These are phyloP conservation scores for Eimeria necatrix DNA, from an alignment of 169 alveolate species.

Conservation along the genomic window DNA sequence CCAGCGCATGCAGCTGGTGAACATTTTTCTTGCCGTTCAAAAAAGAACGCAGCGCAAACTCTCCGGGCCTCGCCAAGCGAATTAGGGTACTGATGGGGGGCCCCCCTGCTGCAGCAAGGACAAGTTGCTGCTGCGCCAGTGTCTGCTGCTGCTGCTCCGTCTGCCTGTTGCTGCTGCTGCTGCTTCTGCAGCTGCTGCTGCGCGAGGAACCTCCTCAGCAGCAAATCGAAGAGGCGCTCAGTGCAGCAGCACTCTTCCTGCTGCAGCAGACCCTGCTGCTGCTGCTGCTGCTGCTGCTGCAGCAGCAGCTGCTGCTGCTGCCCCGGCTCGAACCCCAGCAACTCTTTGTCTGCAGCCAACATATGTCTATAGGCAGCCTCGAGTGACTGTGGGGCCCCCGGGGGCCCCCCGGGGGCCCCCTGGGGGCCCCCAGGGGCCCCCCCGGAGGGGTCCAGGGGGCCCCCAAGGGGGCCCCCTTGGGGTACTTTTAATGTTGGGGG, in stretches of 20 bases:
- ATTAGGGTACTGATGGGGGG: neutral
- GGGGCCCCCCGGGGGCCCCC: no score
- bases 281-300: constrained; percentile 44
- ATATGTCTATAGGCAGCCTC: neutral
- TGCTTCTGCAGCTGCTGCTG: neutral
- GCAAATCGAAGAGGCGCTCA: neutral
- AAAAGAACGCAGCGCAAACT: constrained; percentile 57
- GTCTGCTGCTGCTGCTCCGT: neutral
- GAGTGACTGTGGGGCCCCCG: no score
- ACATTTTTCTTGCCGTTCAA: constrained; percentile 53
- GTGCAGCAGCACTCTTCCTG: neutral
- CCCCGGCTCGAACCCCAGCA: neutral
- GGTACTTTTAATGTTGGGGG: neutral
- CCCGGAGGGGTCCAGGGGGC: neutral
- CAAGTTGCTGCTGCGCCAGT: neutral
- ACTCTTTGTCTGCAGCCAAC: neutral
- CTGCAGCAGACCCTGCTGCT: neutral
- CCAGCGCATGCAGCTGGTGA: constrained; percentile 64
- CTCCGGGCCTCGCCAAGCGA: constrained; percentile 59
- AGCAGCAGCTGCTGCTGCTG: constrained; percentile 18
- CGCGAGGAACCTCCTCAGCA: neutral
- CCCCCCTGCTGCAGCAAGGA: constrained; percentile 17
- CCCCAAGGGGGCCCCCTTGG: neutral
- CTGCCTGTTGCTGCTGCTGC: constrained; percentile 26
- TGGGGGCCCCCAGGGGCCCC: no score